These are phyloP conservation scores for Tetramitus jugosus DNA, from an alignment of 208 protist genomes.

Conservation along the genomic window DNA sequence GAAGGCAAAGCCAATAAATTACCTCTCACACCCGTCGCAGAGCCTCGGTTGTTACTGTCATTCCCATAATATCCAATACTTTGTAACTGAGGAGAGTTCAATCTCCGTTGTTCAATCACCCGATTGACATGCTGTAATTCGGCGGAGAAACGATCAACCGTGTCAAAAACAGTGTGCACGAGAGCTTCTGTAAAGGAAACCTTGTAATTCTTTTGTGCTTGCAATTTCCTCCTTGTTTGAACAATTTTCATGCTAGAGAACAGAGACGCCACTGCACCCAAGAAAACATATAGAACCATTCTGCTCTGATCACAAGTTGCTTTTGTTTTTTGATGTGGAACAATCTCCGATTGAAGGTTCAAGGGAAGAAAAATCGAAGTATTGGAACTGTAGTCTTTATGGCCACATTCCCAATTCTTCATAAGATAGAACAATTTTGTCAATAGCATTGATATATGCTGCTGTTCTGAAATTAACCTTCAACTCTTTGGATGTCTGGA, in stretches of 20 bases:
- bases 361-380: too few species aligned
- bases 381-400: too few species aligned
- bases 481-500: conserved; percentile 39
- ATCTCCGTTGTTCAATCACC: conserved; percentile 1
- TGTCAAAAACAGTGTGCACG: background rate
- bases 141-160: background rate
- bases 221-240: background rate
- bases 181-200: conserved; percentile 14
- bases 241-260: background rate
- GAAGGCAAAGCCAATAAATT: too few species aligned
- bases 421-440: conserved; percentile 18
- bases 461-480: conserved; percentile 35
- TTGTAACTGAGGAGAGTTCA: too few species aligned
- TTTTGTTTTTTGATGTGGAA: too few species aligned
- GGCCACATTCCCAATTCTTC: conserved; percentile 23
- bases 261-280: background rate
- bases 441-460: conserved; percentile 28
- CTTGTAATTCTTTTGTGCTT: background rate
- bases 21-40: too few species aligned
- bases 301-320: too few species aligned
- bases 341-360: too few species aligned
- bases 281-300: background rate
- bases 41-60: too few species aligned
- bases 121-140: background rate
- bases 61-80: too few species aligned